Percentiles rank a stretch among this genome's conserved stretches.
These are phyloP conservation scores for Pneumocystis oryctolagi DNA, from an alignment of 1,139 yeast genomes.

Conservation along the genomic window DNA sequence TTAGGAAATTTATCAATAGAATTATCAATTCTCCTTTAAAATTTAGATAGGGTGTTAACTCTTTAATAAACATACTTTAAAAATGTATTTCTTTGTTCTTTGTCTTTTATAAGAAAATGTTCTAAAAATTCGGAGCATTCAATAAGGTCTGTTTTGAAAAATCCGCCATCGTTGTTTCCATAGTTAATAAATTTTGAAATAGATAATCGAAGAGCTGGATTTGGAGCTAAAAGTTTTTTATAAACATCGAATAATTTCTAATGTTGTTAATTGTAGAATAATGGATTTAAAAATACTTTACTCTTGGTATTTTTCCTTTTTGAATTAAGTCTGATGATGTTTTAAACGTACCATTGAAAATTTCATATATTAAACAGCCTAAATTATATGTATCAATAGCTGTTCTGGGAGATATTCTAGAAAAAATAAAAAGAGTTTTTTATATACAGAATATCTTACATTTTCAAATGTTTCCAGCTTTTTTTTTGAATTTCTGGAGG, in stretches of 20 bases:
- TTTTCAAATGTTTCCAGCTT: constrained; percentile 34
- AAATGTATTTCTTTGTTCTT: constrained; percentile 38
- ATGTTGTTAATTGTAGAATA: not conserved
- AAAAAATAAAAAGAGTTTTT: constrained; percentile 1
- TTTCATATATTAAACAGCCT: constrained; percentile 41
- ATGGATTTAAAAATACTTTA: constrained; percentile 12
- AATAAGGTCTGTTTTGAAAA: constrained; percentile 36
- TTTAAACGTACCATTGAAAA: constrained; percentile 28
- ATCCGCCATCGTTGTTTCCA: constrained; percentile 25
- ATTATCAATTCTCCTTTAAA: constrained; percentile 24
- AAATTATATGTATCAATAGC: constrained; percentile 44
- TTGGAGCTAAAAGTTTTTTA: constrained; percentile 19
- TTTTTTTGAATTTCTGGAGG: constrained; percentile 33
- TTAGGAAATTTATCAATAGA: constrained; percentile 34
- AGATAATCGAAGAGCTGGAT: constrained; percentile 30
- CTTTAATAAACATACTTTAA: constrained; percentile 12
- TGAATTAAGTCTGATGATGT: constrained; percentile 17
- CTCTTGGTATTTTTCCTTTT: constrained; percentile 22
- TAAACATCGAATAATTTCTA: constrained; percentile 6
- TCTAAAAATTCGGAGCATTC: constrained; percentile 27
- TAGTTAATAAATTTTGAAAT: constrained; percentile 36
- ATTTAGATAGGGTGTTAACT: not conserved
- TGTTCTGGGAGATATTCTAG: not conserved
- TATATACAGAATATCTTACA: constrained; percentile 21
- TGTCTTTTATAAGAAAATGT: constrained; percentile 40